These are phyloP conservation scores for Perkinsus chesapeaki DNA, from an alignment of 169 alveolate species.

Conservation along the genomic window DNA sequence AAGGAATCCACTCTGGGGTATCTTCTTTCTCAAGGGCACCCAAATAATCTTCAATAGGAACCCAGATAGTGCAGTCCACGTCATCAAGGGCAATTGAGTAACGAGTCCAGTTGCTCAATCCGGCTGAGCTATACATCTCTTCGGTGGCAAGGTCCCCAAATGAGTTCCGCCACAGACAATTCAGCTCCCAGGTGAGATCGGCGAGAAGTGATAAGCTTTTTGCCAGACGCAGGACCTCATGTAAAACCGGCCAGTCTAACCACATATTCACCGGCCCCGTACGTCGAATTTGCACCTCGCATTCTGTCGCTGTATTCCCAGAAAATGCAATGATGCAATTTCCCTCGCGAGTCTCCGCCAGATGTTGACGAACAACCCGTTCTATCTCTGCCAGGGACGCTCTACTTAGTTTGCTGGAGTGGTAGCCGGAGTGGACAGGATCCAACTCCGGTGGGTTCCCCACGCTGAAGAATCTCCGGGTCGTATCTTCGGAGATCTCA, in stretches of 20 bases:
- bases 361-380: background rate
- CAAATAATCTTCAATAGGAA: background rate
- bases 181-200: background rate
- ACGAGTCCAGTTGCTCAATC: background rate
- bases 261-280: background rate
- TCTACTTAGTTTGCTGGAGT: background rate
- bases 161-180: background rate
- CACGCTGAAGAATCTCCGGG: background rate
- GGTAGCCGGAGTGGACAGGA: background rate
- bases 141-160: background rate
- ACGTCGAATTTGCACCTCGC: background rate
- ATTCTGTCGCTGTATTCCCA: background rate
- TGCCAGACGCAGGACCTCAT: background rate
- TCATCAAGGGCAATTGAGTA: background rate
- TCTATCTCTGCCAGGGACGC: background rate
- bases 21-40: too few species aligned
- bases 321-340: background rate
- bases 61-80: background rate
- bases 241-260: background rate
- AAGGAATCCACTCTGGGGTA: background rate
- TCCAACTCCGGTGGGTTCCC: background rate
- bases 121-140: background rate
- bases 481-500: background rate
- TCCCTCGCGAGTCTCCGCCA: background rate
- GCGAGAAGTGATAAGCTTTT: background rate